Evolutionary conservation across 768 basidiomycete genomes (phyloP).

Genomic region (Epithele typhae): DNA sequence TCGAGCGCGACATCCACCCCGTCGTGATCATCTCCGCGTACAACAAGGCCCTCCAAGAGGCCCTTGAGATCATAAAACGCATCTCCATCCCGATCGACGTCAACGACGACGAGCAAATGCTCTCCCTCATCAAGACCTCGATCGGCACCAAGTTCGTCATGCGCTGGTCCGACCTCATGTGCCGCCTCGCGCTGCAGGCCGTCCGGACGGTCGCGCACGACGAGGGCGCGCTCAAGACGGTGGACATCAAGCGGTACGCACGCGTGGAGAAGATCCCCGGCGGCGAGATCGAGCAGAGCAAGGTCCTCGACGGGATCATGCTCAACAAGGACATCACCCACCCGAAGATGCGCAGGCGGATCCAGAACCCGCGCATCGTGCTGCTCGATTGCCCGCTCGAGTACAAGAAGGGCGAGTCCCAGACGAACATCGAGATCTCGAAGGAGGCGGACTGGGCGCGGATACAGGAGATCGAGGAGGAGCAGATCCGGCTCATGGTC

Average conservation of each 20-base stretch:
- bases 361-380: slow-evolving; percentile 84
- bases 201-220: slow-evolving; percentile 84
- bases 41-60: slow-evolving; percentile 92
- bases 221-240: slow-evolving; percentile 73
- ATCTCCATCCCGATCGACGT: slow-evolving; percentile 91
- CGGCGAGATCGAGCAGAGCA: slow-evolving; percentile 92
- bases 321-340: slow-evolving; percentile 99
- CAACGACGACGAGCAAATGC: slow-evolving; percentile 84
- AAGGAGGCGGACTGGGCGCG: slow-evolving; percentile 92
- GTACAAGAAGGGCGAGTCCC: slow-evolving; percentile 98
- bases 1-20: slow-evolving; percentile 97
- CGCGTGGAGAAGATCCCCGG: slow-evolving; percentile 97
- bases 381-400: slow-evolving; percentile 93
- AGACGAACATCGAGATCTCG: slow-evolving; percentile 97
- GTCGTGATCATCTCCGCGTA: slow-evolving; percentile 98
- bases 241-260: slow-evolving; percentile 98
- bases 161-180: slow-evolving; percentile 98
- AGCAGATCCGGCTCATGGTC: slow-evolving; percentile 88
- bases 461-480: slow-evolving; percentile 93
- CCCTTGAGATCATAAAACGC: slow-evolving; percentile 80
- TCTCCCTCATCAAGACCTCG: slow-evolving; percentile 94
- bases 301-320: slow-evolving; percentile 88
- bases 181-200: slow-evolving; percentile 87
- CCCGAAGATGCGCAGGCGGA: slow-evolving; percentile 91
- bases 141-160: slow-evolving; percentile 98